phyloP scores from a whole-genome alignment of 345 rosid species.

The Anastatica hierochuntica region DNA sequence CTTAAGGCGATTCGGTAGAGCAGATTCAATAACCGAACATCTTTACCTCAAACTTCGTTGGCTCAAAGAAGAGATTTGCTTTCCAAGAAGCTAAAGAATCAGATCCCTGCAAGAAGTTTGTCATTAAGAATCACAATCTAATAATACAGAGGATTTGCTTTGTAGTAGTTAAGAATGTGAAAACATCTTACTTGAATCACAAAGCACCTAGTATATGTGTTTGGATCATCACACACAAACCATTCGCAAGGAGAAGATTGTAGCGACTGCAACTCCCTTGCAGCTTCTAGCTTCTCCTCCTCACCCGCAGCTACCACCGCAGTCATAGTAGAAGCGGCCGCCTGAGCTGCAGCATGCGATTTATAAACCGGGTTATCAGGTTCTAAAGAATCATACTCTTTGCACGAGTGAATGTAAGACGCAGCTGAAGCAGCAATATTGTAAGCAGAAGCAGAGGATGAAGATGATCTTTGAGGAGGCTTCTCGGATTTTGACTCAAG shows the following conservation, averaged over 20 bases:
- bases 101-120: conserved; percentile 46
- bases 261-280: conserved; percentile 60
- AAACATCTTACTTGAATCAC: conserved; percentile 59
- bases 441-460: conserved; percentile 45
- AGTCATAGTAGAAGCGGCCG: conserved; percentile 81
- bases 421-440: conserved; percentile 96
- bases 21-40: not conserved
- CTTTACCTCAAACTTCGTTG: conserved; percentile 71
- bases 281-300: conserved; percentile 70
- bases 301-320: conserved; percentile 80
- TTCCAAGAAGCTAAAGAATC: conserved; percentile 90
- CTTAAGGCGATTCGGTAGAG: too few species aligned
- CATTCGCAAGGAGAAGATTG: conserved; percentile 89
- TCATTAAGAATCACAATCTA: not conserved
- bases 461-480: conserved; percentile 19
- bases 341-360: conserved; percentile 72
- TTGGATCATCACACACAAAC: conserved; percentile 76
- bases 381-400: conserved; percentile 26
- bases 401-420: conserved; percentile 49
- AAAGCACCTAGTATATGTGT: conserved; percentile 61
- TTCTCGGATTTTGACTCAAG: conserved; percentile 20
- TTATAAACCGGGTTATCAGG: conserved; percentile 32
- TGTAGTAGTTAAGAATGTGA: not conserved
- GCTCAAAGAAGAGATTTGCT: conserved; percentile 87
- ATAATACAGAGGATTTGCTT: conserved; percentile 3